phyloP scores from a whole-genome alignment of 495 filamentous ascomycete species.

The Apiosordaria backusii region DNA sequence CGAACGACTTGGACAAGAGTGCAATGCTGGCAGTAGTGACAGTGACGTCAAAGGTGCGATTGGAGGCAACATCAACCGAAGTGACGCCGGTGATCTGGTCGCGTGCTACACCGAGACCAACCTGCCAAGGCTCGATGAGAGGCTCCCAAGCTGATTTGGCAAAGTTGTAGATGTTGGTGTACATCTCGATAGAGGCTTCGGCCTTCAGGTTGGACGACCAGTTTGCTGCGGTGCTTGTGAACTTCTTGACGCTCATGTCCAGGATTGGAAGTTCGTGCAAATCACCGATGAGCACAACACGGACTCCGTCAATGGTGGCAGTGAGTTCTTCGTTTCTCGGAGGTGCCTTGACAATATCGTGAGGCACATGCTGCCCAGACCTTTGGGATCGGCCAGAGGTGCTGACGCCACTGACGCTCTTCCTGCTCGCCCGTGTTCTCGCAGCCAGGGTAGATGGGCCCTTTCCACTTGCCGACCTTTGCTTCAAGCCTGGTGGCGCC shows the following conservation, averaged over 20 bases:
- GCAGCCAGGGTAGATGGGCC: constrained; percentile 56
- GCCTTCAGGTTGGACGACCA: constrained; percentile 87
- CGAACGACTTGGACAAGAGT: constrained; percentile 83
- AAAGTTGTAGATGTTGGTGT: constrained; percentile 97
- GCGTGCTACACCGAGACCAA: constrained; percentile 85
- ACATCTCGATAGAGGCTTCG: constrained; percentile 85
- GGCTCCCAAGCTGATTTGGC: constrained; percentile 98
- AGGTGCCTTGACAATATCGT: constrained; percentile 35
- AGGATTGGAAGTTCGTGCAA: constrained; percentile 90
- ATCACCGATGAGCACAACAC: constrained; percentile 92
- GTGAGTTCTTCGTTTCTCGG: constrained; percentile 72
- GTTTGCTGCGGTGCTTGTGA: constrained; percentile 76
- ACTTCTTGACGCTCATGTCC: constrained; percentile 90
- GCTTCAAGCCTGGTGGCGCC: constrained; percentile 50
- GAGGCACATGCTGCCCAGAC: constrained; percentile 19
- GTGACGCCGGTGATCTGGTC: constrained; percentile 70
- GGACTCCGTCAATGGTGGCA: constrained; percentile 78
- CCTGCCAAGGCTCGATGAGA: constrained; percentile 90
- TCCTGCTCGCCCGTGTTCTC: constrained; percentile 26
- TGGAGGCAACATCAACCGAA: constrained; percentile 79
- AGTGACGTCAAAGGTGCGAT: constrained; percentile 86
- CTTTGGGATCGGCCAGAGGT: constrained; percentile 9
- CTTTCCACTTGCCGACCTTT: constrained; percentile 62
- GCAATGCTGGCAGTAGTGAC: constrained; percentile 93
- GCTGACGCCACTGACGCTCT: constrained; percentile 18